Conservation (phyloP, 2,329 filamentous ascomycete species). For the Verruconis gallopava region DNA sequence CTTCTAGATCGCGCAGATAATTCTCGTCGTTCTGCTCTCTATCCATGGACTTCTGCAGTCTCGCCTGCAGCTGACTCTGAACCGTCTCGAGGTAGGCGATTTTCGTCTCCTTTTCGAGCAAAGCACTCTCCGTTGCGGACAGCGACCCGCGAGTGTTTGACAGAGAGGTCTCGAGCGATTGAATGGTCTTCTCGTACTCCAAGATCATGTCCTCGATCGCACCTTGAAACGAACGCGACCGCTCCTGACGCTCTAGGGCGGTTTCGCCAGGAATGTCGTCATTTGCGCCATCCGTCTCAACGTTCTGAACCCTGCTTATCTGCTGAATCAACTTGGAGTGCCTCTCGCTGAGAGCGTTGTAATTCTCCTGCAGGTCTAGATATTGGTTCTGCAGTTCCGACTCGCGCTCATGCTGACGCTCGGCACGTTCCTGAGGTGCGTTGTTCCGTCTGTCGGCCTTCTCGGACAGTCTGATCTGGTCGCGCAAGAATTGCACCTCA, state of each 20-base stretch:
- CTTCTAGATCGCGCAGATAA: constrained; percentile 84
- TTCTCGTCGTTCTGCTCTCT: constrained; percentile 83
- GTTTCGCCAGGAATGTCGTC: constrained; percentile 56
- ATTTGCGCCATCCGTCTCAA: constrained; percentile 27
- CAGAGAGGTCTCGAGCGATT: constrained; percentile 79
- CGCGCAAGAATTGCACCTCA: constrained; percentile 83
- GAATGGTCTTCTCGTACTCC: constrained; percentile 98
- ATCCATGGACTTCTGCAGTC: constrained; percentile 86
- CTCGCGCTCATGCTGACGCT: constrained; percentile 73
- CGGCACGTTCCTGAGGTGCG: constrained; percentile 53
- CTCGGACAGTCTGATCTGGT: constrained; percentile 82
- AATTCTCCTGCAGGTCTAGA: constrained; percentile 87
- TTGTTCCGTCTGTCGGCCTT: constrained; percentile 45
- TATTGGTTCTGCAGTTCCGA: constrained; percentile 87
- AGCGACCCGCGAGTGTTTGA: constrained; percentile 77
- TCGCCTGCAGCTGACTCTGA: constrained; percentile 75
- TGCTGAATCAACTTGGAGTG: constrained; percentile 94
- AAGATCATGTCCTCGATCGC: constrained; percentile 92
- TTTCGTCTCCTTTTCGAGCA: constrained; percentile 88
- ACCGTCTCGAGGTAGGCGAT: constrained; percentile 88
- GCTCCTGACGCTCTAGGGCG: constrained; percentile 76
- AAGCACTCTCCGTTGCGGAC: constrained; percentile 68
- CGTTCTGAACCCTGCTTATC: constrained; percentile 72
- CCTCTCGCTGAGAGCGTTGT: constrained; percentile 76
- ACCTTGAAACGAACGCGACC: constrained; percentile 90